Base-by-base conservation (phyloP, 306 rosid species). In the Luffa acutangula region DNA sequence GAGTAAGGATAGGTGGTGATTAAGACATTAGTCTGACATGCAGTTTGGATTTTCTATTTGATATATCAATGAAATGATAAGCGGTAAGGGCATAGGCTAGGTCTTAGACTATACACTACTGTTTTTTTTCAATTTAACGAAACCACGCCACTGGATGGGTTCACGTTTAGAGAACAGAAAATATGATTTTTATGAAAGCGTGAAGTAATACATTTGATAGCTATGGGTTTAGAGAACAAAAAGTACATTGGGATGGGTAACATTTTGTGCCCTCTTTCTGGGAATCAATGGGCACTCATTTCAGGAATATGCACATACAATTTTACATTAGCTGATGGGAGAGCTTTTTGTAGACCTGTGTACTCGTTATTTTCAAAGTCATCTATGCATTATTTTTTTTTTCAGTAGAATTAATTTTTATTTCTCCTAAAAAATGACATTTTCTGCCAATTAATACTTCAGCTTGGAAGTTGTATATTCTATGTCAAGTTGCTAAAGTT, bases 401-500 rank as follows among this genome's bases (percentile, higher is more conserved):
- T 14, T 2, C 17, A 13, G 18, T 62, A 3, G 67, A 62, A 33
- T 9, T 62, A 11, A 62, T 62, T 62, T 64, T 34, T 64, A 3
- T 64, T 5, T 36, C 45, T 36, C 6, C 7, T 34, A 65, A 65
- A 14, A 65, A 37, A 34, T 15, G 46, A 67, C 75, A 67, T 36
- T 17, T 67, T 43, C 53, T 3, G 36, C 75, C 52, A n/a, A 39
- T 17, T 14, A 36, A 5, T 21, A 9, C 21, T 20, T 17, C 3
- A 14, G 54, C 7, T 37, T 66, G 36, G 18, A 66, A 66, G 51
- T 8, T 18, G n/a, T 36, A 63, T 64, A 64, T 43, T 43, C 75
- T 43, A 8, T 71, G 77, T 85, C 76, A 73, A 77, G 85, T 66
- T 65, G 72, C 20, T 43, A 78, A 42, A 72, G n/a, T 43, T 53